Evolutionary conservation across 2,329 filamentous ascomycete species (phyloP), one percentile per base, ranked within the genome.

Genomic region (Camptophora hylomeconis): DNA sequence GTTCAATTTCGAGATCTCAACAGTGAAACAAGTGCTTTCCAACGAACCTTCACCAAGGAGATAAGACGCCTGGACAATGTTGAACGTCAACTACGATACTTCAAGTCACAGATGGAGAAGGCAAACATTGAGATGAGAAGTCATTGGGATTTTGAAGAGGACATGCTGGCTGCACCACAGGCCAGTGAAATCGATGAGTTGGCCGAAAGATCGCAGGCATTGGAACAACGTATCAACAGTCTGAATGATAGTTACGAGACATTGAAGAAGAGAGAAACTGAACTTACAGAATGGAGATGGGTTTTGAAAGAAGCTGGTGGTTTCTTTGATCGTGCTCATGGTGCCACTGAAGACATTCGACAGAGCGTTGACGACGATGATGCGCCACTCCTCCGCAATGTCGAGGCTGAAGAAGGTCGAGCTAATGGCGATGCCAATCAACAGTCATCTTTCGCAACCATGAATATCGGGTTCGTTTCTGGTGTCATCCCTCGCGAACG

Each of bases 1-100:
- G 86, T 95, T 56, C 86, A 95, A 60, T 98, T 98, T 54, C 74
- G 89, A 61, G 89, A 98, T 86, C 75, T 98, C 50, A 98, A 98
- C 57, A 74, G 81, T 41, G 79, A 93, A 35, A 79, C 83, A 39
- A 89, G 77, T 46, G 87, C 89, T 46, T 98, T 98, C 57, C 92
- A 98, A 59, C 71, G 89, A 34, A 94, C 87, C 28, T 98, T 93
- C 46, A 98, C 89, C 11, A 86, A 93, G 51, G 89, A 98, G 61
- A 95, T 98, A 44, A 78, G 92, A 51, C 76, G 89, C 40, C 75
- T 98, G 36, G 89, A 98, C 58, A 98, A 98, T 68, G 84, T 95
- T 39, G 89, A 98, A 63, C 75, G 89, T 53, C 89, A 98, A 59
- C 75, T 98, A 47, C 82, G 82, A 46, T 98, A 92, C 63, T 98